Evolutionary conservation across 139 green algal genomes (phyloP), one percentile per base, ranked within the genome.

Genomic region (Mesostigma viride): DNA sequence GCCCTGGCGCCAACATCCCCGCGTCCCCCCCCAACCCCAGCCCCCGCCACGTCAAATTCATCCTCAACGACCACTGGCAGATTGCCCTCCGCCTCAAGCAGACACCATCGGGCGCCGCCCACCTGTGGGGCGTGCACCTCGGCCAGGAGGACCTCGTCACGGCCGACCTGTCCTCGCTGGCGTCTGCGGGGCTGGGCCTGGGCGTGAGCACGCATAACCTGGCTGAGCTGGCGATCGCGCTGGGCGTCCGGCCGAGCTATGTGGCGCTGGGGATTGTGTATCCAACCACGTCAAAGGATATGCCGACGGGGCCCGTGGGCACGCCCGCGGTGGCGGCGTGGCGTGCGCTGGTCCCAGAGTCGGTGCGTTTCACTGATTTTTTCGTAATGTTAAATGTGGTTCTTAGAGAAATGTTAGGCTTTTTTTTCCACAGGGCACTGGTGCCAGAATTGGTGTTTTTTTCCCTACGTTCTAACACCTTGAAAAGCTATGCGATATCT

Each of bases 91-190:
- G 17, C 14, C 40, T 53, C 14, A 53, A 17, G 17, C n/a, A n/a
- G n/a, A n/a, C n/a, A n/a, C 40, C 40, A 17, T 24, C 14, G 17
- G 40, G 40, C 40, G n/a, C n/a, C n/a, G n/a, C n/a, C n/a, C n/a
- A n/a, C n/a, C 14, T 53, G 40, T 53, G 40, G 40, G 89, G 86
- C 31, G 84, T 89, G 17, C 88, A 95, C 68, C 75, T 94, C 26
- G 88, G 88, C 4, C 87, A 95, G 75, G 68, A 65, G 24, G 89
- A 94, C 79, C 65, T 94, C n/a, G 79, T 86, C 0, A 77, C 74
- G 0, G 65, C 53, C 0, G 32, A 46, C 28, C 40, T 53, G 40
- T 24, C 14, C 14, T 14, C 40, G 14, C 17, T 53, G 40, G 14
- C 14, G 14, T 14, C 14, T 14, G 40, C 40, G 14, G 40, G 40